Conservation (phyloP, 495 filamentous ascomycete species). For the Tuber aestivum region DNA sequence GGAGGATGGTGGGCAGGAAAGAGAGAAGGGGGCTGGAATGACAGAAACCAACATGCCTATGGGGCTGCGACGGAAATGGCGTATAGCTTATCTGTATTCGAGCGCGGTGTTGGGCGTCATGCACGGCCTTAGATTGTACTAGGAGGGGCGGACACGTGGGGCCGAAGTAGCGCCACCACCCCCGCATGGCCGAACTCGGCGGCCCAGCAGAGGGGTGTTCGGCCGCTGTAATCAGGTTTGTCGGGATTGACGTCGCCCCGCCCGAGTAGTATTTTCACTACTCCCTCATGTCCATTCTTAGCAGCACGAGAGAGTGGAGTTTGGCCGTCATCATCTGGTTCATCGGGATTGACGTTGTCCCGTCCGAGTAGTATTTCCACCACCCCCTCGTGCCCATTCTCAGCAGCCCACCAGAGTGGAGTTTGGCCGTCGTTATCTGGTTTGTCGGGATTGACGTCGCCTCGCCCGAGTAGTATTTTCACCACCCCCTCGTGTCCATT, state of each 20-base stretch:
- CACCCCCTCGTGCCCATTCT: not conserved
- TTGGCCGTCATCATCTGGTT: not conserved
- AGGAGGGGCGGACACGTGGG: not conserved
- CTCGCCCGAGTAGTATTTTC: not conserved
- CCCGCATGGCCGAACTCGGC: not conserved
- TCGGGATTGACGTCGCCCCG: not conserved
- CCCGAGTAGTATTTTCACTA: not conserved
- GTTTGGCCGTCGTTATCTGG: not conserved
- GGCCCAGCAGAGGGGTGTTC: not conserved
- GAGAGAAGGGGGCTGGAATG: too few species aligned
- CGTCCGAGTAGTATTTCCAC: not conserved
- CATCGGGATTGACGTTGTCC: not conserved
- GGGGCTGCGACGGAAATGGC: not conserved
- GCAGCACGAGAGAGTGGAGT: not conserved
- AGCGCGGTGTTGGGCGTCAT: not conserved
- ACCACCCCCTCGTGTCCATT: not conserved
- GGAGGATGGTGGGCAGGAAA: too few species aligned
- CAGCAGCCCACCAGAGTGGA: not conserved
- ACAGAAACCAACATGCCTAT: not conserved
- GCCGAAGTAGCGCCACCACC: not conserved
- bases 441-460: not conserved
- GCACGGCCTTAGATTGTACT: not conserved
- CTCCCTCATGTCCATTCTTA: not conserved
- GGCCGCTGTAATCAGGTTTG: not conserved
- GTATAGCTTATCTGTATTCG: not conserved